Conservation (phyloP, 139 green algal genomes). For the Volvox africanus region DNA sequence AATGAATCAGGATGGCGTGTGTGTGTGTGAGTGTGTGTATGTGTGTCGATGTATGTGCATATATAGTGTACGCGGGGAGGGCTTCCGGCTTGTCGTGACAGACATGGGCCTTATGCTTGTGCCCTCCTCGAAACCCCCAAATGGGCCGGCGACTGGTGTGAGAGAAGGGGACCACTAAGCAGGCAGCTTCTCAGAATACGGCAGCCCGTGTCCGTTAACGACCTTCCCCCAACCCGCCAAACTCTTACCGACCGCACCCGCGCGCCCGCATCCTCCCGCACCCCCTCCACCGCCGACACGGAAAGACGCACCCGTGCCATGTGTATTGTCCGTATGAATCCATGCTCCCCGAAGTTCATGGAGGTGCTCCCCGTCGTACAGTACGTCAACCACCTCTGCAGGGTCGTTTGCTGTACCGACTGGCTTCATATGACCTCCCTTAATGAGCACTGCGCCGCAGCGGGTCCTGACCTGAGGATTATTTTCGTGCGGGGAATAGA, state of each 20-base stretch:
- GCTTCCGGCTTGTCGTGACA: neutral
- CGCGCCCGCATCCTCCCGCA: neutral
- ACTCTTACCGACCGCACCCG: neutral
- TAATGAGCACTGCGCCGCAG: constrained; percentile 84
- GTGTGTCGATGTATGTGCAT: no score
- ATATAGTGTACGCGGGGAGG: neutral
- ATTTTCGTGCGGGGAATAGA: no score
- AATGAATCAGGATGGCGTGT: neutral
- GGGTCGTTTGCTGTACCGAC: neutral
- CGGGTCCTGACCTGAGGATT: constrained; percentile 63
- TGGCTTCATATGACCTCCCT: constrained; percentile 89
- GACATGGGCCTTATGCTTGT: no score
- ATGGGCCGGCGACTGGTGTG: no score
- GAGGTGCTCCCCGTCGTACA: constrained; percentile 84
- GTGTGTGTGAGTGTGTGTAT: neutral
- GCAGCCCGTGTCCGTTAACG: no score
- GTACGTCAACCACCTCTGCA: constrained; percentile 78
- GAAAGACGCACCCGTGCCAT: constrained; percentile 81
- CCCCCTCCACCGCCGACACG: neutral
- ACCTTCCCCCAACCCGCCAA: neutral
- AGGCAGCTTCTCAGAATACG: no score
- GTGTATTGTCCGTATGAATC: constrained; percentile 86
- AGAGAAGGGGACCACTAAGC: no score
- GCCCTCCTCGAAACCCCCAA: no score
- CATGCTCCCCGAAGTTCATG: constrained; percentile 62